phyloP scores from a whole-genome alignment of 306 rosid species.

The Arachis stenosperma region DNA sequence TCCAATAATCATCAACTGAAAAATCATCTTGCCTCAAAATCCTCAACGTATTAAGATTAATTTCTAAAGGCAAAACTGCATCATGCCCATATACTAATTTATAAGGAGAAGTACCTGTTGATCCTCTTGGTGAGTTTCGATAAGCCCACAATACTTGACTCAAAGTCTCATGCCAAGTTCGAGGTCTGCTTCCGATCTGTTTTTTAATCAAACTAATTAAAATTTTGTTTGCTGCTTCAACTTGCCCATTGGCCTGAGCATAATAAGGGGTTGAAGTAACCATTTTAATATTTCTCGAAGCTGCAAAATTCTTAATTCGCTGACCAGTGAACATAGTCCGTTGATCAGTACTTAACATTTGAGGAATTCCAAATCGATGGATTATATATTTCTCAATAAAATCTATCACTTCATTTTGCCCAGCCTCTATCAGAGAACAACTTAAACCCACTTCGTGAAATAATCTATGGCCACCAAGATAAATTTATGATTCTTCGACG shows the following conservation, averaged over 20 bases:
- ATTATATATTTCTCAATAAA: not conserved
- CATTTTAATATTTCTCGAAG: not conserved
- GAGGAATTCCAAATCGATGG: not conserved
- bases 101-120: no score
- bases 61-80: no score
- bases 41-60: no score
- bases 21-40: no score
- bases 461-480: no score
- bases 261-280: not conserved
- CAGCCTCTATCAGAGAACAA: not conserved
- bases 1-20: no score
- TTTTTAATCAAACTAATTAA: not conserved
- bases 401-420: not conserved
- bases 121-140: no score
- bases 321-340: not conserved
- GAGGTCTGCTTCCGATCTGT: not conserved
- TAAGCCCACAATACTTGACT: no score
- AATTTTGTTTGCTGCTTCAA: not conserved
- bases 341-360: not conserved
- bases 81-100: no score
- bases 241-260: not conserved
- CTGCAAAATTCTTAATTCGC: not conserved
- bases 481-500: no score
- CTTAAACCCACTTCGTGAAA: no score
- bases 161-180: not conserved